Evolutionary conservation across 306 rosid species (phyloP).

Genomic region (Trichosanthes truncata): DNA sequence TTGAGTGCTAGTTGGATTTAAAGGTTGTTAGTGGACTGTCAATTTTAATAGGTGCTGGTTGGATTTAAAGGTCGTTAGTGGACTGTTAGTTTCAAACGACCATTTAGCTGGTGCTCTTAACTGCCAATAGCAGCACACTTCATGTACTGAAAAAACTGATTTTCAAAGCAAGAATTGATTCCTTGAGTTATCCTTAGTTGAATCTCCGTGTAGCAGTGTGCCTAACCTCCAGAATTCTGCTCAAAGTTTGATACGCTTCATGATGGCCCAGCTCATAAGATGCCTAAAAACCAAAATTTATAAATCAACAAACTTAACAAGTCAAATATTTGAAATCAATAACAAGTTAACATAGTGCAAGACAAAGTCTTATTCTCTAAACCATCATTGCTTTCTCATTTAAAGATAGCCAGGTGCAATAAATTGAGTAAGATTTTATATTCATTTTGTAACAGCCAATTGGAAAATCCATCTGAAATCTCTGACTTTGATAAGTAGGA

Average conservation of each 20-base stretch:
- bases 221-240: slow-evolving; percentile 71
- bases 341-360: not conserved
- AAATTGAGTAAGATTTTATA: not conserved
- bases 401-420: not conserved
- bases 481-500: not conserved
- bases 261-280: slow-evolving; percentile 31
- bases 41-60: not conserved
- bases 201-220: not conserved
- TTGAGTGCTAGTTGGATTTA: not conserved
- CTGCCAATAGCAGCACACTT: not conserved
- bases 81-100: not conserved
- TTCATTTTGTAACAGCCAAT: not conserved
- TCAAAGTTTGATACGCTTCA: slow-evolving; percentile 60
- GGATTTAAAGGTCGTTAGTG: not conserved
- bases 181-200: not conserved
- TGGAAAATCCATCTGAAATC: not conserved
- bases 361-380: not conserved
- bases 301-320: not conserved
- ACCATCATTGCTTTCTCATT: not conserved
- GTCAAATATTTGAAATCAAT: not conserved
- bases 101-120: not conserved
- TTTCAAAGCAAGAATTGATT: not conserved
- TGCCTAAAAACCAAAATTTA: slow-evolving; percentile 32
- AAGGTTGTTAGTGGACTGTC: not conserved
- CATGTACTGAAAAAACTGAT: not conserved